These are phyloP conservation scores for Escallonia herrerae DNA, from an alignment of 129 eudicot species.

Conservation along the genomic window DNA sequence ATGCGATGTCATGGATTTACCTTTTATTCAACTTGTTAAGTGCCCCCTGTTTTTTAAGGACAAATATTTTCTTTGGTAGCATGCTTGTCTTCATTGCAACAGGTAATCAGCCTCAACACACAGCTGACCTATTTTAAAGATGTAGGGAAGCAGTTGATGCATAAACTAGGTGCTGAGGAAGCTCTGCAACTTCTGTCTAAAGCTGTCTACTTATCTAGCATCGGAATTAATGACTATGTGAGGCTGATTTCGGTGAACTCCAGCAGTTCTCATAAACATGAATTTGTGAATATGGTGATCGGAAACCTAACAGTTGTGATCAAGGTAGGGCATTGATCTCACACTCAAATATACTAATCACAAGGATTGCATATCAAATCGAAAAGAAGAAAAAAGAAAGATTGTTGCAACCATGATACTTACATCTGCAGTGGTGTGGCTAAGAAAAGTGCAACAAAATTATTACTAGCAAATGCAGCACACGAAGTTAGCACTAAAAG, in stretches of 20 bases:
- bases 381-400: too few relatives aligned
- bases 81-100: neutral
- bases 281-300: slow-evolving; percentile 30
- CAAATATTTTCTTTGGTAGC: neutral
- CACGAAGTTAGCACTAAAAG: too few relatives aligned
- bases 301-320: slow-evolving; percentile 39
- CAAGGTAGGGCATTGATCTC: slow-evolving; percentile 13
- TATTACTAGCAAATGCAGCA: too few relatives aligned
- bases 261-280: slow-evolving; percentile 5
- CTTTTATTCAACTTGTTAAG: too few relatives aligned
- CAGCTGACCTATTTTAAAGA: slow-evolving; percentile 31
- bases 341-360: too few relatives aligned
- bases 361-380: too few relatives aligned
- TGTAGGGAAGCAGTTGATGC: slow-evolving; percentile 25
- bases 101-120: slow-evolving; percentile 38
- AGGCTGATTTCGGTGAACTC: slow-evolving; percentile 21
- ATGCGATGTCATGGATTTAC: too few relatives aligned
- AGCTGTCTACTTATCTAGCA: slow-evolving; percentile 53
- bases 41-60: too few relatives aligned
- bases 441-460: too few relatives aligned
- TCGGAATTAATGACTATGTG: slow-evolving; percentile 48
- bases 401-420: too few relatives aligned
- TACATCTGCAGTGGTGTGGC: too few relatives aligned
- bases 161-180: slow-evolving; percentile 23
- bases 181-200: slow-evolving; percentile 23